Base-by-base conservation (phyloP, 257 asterid species). In the Penstemon newberryi region DNA sequence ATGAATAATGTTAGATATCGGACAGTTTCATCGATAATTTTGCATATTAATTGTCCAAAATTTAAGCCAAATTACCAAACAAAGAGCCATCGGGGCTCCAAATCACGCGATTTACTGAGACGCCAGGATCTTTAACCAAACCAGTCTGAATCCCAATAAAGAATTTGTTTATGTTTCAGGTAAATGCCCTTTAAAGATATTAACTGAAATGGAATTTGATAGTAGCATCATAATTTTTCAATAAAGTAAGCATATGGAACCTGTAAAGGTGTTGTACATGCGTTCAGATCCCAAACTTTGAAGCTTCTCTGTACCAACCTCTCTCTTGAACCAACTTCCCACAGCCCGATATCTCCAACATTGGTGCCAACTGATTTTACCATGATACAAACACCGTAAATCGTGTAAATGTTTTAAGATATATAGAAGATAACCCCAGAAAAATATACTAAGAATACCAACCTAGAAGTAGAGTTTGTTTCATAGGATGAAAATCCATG, bases 401-500 rank as follows among this genome's bases (percentile, higher is more conserved):
- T 46, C 9, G 43, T 40, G 57, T 61, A 63, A 72, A 78, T 55
- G 42, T 59, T 5, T 43, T 7, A 52, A 68, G 55, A 62, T 39
- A 25, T 3, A 71, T 46, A 41, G 57, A 73, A 11, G n/a, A 62
- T 56, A 37, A 71, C 51, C 19, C 33, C 9, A 3, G 6, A 50
- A 25, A 25, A 52, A 41, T 64, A 12, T 10, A 25, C 36, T 12
- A 41, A 57, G 44, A 61, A 67, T 79, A 72, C 78, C 63, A 75
- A 92, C 98, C 97, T 59, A 92, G 87, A 77, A 92, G 98, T 18
- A 92, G 63, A n/a, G 89, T 92, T 67, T 90, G 97, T 60, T 88
- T 93, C 59, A 76, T 71, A 69, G 98, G 96, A 81, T 92, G 98
- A 72, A 92, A 92, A 83, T 92, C 98, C 97, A 90, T 86, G 92